phyloP scores from a whole-genome alignment of 2,329 filamentous ascomycete species.

The Rutstroemia sp. region DNA sequence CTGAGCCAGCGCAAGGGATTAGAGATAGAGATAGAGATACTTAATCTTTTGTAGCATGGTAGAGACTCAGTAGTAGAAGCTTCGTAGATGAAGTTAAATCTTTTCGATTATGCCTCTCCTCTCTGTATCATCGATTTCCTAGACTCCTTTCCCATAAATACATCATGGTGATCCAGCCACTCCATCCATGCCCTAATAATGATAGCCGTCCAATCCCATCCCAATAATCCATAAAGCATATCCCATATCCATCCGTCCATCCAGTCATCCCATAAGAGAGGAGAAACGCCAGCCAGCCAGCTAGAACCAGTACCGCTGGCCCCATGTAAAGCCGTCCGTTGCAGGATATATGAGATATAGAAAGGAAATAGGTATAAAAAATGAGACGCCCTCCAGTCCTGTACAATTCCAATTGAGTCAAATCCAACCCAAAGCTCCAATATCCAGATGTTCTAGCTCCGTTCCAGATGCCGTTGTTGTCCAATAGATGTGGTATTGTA shows the following conservation, averaged over 20 bases:
- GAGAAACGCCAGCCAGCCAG: not conserved
- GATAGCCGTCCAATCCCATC: not conserved
- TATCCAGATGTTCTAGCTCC: no score
- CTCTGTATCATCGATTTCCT: no score
- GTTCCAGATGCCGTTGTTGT: no score
- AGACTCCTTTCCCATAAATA: no score
- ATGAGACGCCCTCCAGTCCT: not conserved
- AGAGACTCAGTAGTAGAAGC: no score
- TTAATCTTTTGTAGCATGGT: no score
- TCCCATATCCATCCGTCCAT: not conserved
- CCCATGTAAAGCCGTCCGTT: not conserved
- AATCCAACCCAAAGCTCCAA: not conserved
- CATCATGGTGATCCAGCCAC: not conserved
- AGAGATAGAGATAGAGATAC: no score
- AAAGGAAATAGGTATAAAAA: not conserved
- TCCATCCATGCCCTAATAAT: not conserved
- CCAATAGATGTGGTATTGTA: not conserved
- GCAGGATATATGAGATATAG: slow-evolving; percentile 6
- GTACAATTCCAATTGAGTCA: not conserved
- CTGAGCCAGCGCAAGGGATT: no score
- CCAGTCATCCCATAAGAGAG: not conserved
- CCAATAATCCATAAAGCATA: not conserved
- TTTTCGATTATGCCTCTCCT: no score
- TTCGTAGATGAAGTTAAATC: no score
- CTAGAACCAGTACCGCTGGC: not conserved